These are phyloP conservation scores for Ceratorhiza oryzae-sativae DNA, from an alignment of 1,284 basidiomycete genomes.

Conservation along the genomic window DNA sequence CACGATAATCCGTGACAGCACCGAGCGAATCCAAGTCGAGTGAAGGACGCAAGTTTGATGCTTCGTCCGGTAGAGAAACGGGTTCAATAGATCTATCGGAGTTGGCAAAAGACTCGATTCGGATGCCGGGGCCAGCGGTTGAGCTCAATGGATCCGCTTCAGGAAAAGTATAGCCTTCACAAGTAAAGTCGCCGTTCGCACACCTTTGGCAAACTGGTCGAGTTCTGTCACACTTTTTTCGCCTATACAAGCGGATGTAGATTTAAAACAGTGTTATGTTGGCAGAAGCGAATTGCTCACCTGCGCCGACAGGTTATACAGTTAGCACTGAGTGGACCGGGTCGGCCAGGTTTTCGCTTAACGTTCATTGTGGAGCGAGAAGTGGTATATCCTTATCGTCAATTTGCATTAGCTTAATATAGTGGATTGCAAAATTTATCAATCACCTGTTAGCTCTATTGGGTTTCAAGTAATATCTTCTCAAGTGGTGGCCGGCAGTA, in stretches of 20 bases:
- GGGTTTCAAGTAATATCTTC: too few species aligned
- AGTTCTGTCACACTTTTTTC: conserved; percentile 27
- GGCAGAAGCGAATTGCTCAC: not conserved
- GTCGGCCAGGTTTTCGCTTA: not conserved
- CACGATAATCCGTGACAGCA: too few species aligned
- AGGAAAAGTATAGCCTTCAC: not conserved
- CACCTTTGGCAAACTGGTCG: conserved; percentile 22
- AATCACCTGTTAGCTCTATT: too few species aligned
- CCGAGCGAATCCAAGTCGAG: too few species aligned
- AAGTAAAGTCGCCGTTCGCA: not conserved
- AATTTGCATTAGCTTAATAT: too few species aligned
- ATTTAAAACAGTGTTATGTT: not conserved
- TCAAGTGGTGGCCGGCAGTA: too few species aligned
- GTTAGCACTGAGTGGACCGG: not conserved
- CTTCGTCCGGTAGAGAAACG: too few species aligned
- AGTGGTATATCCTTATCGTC: too few species aligned
- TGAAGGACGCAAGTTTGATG: too few species aligned
- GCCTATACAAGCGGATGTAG: not conserved
- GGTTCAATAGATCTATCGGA: not conserved
- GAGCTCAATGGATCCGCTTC: not conserved
- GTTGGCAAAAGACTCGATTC: too few species aligned
- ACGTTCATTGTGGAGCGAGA: too few species aligned
- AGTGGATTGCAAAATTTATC: too few species aligned
- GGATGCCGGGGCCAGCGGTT: not conserved
- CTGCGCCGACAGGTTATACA: conserved; percentile 2